A percentile compares a stretch with the other conserved stretches of the same genome.
phyloP scores from a whole-genome alignment of 163 green algal genomes.

The Chloromonas sp. region DNA sequence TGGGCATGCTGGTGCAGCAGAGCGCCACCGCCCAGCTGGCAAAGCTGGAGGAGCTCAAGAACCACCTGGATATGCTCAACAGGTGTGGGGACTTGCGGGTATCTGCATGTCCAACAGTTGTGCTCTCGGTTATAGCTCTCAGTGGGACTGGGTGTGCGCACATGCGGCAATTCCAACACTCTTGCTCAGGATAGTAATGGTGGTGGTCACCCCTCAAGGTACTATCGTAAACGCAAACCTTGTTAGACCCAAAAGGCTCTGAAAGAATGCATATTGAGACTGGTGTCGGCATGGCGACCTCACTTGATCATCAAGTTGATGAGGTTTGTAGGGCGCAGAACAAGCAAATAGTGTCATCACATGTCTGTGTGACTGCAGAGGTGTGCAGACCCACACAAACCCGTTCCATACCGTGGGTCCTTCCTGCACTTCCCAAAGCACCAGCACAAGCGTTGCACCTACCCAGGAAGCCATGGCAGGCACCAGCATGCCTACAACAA shows the following conservation, averaged over 20 bases:
- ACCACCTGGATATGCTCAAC: conserved; percentile 15
- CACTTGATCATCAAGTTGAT: not conserved
- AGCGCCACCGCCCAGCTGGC: conserved; percentile 19
- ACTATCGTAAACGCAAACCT: not conserved
- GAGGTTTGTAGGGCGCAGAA: too few relatives aligned
- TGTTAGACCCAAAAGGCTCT: too few relatives aligned
- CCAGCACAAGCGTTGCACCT: not conserved
- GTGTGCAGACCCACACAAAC: not conserved
- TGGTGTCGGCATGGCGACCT: not conserved
- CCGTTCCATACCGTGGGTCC: not conserved
- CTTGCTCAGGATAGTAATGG: too few relatives aligned
- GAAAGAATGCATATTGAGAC: not conserved
- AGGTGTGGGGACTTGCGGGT: not conserved
- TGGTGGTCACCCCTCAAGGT: not conserved
- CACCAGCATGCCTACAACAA: not conserved
- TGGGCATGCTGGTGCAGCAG: conserved; percentile 53
- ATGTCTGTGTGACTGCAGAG: not conserved
- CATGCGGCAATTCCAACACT: too few relatives aligned
- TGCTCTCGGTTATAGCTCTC: not conserved
- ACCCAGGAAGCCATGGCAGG: too few relatives aligned
- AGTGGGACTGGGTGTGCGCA: not conserved
- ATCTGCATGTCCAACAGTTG: not conserved
- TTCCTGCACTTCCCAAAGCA: not conserved
- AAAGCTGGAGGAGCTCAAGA: conserved; percentile 34
- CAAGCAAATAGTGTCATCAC: not conserved